These are phyloP conservation scores for Aureobasidium vineae DNA, from an alignment of 2,329 filamentous ascomycete species.

Conservation along the genomic window DNA sequence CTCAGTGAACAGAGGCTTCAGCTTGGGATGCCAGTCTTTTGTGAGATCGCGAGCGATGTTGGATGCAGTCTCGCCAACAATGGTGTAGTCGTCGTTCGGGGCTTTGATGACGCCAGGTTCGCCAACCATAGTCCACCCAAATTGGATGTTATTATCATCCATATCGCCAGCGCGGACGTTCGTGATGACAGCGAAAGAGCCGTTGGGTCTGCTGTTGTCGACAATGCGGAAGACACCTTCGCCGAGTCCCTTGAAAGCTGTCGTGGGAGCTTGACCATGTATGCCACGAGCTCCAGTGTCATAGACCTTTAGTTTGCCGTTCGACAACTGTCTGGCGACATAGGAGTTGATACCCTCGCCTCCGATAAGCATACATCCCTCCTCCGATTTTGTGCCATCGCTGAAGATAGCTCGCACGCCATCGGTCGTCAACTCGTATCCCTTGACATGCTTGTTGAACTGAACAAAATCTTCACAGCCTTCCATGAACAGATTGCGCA, in stretches of 20 bases:
- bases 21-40: slow-evolving; percentile 55
- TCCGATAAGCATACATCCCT: slow-evolving; percentile 59
- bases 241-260: slow-evolving; percentile 60
- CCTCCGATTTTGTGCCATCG: slow-evolving; percentile 58
- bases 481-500: slow-evolving; percentile 58
- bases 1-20: slow-evolving; percentile 58
- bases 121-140: slow-evolving; percentile 64
- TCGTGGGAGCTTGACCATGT: slow-evolving; percentile 62
- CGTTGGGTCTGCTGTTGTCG: slow-evolving; percentile 51
- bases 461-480: slow-evolving; percentile 57
- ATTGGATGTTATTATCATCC: slow-evolving; percentile 56
- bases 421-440: slow-evolving; percentile 56
- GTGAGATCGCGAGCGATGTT: slow-evolving; percentile 58
- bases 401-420: slow-evolving; percentile 60
- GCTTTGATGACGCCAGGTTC: slow-evolving; percentile 57
- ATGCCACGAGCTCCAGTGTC: slow-evolving; percentile 64
- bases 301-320: slow-evolving; percentile 59
- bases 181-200: slow-evolving; percentile 58
- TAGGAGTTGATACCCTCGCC: slow-evolving; percentile 63
- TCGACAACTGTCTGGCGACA: slow-evolving; percentile 59
- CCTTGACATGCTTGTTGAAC: slow-evolving; percentile 57
- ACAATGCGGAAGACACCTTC: slow-evolving; percentile 61
- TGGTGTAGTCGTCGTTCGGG: slow-evolving; percentile 60
- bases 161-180: slow-evolving; percentile 61
- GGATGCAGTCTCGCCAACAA: slow-evolving; percentile 58